Percentiles rank a stretch among this genome's conserved stretches.
Conservation (phyloP, 1,284 basidiomycete genomes). For the Boletellus dicymbophilus region DNA sequence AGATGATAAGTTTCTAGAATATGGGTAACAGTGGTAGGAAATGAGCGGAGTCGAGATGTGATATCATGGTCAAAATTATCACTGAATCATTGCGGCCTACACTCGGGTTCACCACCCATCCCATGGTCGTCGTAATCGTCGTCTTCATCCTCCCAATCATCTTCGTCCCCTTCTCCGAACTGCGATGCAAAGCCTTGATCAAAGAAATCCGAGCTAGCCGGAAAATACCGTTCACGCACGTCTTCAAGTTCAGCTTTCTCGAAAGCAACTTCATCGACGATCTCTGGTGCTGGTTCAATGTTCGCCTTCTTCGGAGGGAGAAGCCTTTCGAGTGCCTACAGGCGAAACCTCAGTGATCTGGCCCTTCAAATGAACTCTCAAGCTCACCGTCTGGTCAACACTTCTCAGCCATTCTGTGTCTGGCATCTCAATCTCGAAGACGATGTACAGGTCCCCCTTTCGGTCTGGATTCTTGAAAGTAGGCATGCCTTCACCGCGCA, state of each 20-base stretch:
- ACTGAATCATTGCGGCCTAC: slow-evolving; percentile 55
- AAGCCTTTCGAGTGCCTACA: slow-evolving; percentile 61
- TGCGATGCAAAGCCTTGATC: slow-evolving; percentile 66
- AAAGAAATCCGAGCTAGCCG: slow-evolving; percentile 69
- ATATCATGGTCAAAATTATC: slow-evolving; percentile 6
- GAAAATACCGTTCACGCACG: slow-evolving; percentile 76
- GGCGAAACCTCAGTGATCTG: background rate
- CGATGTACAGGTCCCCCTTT: slow-evolving; percentile 82
- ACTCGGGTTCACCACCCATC: slow-evolving; percentile 58
- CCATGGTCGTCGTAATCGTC: slow-evolving; percentile 51
- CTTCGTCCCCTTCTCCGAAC: slow-evolving; percentile 71
- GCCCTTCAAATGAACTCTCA: background rate
- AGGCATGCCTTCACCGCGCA: slow-evolving; percentile 89
- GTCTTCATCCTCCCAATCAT: slow-evolving; percentile 67
- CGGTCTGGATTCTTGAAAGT: slow-evolving; percentile 62
- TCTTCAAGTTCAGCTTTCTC: slow-evolving; percentile 78
- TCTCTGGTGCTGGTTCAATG: slow-evolving; percentile 66
- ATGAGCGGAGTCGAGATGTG: slow-evolving; percentile 11
- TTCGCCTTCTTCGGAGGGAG: slow-evolving; percentile 76
- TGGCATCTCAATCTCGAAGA: slow-evolving; percentile 87
- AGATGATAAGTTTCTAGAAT: slow-evolving; percentile 13
- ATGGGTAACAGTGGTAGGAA: slow-evolving; percentile 16
- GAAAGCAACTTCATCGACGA: slow-evolving; percentile 72
- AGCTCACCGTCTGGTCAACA: slow-evolving; percentile 56
- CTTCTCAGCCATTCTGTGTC: slow-evolving; percentile 64